Conservation (phyloP, 345 rosid genomes). For the Trapa incisa region DNA sequence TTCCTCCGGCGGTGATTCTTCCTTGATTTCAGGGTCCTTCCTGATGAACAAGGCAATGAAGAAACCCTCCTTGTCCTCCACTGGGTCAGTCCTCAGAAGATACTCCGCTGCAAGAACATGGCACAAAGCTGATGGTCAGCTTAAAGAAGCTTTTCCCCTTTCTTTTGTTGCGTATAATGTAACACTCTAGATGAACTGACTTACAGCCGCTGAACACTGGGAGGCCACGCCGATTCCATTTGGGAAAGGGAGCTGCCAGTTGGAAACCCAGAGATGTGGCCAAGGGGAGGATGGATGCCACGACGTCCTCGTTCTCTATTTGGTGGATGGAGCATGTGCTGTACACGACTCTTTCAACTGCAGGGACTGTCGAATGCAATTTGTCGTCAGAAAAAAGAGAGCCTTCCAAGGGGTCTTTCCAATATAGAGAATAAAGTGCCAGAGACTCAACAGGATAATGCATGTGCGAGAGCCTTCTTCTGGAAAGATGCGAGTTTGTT, state of each 20-base stretch:
- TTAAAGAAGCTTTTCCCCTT: neutral
- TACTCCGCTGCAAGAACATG: constrained; percentile 24
- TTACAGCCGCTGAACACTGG: constrained; percentile 65
- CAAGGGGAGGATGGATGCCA: constrained; percentile 44
- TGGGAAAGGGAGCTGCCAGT: constrained; percentile 57
- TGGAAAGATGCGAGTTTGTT: constrained; percentile 75
- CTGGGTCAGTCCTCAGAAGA: constrained; percentile 36
- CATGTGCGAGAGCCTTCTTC: constrained; percentile 74
- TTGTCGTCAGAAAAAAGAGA: neutral
- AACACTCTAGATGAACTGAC: constrained; percentile 7
- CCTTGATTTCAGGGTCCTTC: neutral
- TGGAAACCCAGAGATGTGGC: constrained; percentile 46
- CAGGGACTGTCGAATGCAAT: constrained; percentile 31
- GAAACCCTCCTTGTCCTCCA: constrained; percentile 78
- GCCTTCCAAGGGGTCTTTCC: neutral
- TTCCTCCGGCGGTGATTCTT: neutral
- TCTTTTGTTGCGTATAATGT: neutral
- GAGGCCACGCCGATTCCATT: constrained; percentile 66
- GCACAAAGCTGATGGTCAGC: neutral
- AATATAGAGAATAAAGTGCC: constrained; percentile 1
- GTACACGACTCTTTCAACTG: constrained; percentile 58
- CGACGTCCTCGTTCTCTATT: constrained; percentile 78
- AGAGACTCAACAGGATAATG: constrained; percentile 36
- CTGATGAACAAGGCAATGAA: constrained; percentile 59
- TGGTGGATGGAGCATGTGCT: constrained; percentile 90